Evolutionary conservation across 352 stramenopile genomes (phyloP).

Genomic region (Pythium plurisporium): DNA sequence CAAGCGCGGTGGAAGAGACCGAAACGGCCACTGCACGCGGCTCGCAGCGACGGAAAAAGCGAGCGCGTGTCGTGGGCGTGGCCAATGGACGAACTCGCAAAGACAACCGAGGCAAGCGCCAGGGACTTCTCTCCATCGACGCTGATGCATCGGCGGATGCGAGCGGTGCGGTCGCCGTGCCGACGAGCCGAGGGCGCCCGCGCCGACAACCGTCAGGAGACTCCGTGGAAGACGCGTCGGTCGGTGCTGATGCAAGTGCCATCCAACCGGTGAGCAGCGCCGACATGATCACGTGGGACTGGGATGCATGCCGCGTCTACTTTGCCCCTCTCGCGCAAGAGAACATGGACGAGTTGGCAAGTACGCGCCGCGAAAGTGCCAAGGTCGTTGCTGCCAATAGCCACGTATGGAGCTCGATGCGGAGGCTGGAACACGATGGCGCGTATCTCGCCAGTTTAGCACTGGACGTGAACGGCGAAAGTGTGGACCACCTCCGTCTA

Average conservation of each 20-base stretch:
- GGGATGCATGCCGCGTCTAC: constrained; percentile 53
- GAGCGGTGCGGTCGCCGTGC: neutral
- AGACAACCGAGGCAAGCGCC: constrained; percentile 6
- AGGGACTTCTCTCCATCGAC: constrained; percentile 4
- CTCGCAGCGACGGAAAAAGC: constrained; percentile 9
- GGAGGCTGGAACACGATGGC: constrained; percentile 22
- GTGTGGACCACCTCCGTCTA: constrained; percentile 19
- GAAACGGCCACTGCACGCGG: neutral
- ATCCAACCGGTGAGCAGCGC: constrained; percentile 26
- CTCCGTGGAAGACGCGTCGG: neutral
- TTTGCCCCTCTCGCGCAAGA: constrained; percentile 47
- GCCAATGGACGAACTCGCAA: constrained; percentile 2
- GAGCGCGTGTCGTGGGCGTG: constrained; percentile 5
- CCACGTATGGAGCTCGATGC: constrained; percentile 13
- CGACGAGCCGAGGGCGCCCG: neutral
- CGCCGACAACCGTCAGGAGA: constrained; percentile 5
- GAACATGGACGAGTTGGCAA: constrained; percentile 50
- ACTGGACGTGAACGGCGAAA: constrained; percentile 27
- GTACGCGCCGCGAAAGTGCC: constrained; percentile 47
- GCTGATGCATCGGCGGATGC: neutral
- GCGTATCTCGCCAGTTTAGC: constrained; percentile 42
- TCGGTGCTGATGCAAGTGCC: neutral
- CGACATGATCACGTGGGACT: constrained; percentile 47
- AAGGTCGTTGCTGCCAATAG: constrained; percentile 47
- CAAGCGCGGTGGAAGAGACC: neutral